A percentile compares a stretch with the other conserved stretches of the same genome.
Conservation (phyloP, 163 green algal species). For the Chlamydomonas reinhardtii region DNA sequence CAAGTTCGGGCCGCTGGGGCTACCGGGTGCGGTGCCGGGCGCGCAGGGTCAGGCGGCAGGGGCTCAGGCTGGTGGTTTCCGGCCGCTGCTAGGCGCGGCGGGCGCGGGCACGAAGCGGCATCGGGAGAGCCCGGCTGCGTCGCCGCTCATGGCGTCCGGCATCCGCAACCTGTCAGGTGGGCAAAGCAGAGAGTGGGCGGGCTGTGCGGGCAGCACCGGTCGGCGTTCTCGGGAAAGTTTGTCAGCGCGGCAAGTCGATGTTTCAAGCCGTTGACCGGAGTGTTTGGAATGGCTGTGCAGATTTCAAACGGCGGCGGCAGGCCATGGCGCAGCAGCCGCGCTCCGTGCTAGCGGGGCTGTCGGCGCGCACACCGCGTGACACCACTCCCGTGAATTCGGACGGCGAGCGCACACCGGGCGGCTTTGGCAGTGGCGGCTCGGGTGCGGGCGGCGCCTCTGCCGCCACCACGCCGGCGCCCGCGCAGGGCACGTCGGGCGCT, state of each 20-base stretch:
- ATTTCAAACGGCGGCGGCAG: constrained; percentile 54
- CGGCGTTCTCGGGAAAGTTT: no score
- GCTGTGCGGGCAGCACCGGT: neutral
- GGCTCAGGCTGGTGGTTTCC: constrained; percentile 3
- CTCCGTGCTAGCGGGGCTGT: constrained; percentile 45
- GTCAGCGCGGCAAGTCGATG: no score
- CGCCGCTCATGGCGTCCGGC: constrained; percentile 26
- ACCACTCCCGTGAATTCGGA: constrained; percentile 3
- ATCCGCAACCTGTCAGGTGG: constrained; percentile 40
- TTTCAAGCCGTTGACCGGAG: no score
- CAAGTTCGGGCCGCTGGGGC: constrained; percentile 32
- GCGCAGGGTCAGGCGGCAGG: neutral
- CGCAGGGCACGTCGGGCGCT: neutral
- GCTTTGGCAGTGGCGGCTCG: neutral
- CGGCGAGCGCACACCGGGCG: constrained; percentile 15
- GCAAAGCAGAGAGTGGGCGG: neutral
- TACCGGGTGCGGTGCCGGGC: neutral
- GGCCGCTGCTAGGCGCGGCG: neutral
- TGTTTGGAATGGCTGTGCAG: no score
- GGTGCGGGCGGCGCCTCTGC: no score
- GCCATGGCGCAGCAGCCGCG: constrained; percentile 36
- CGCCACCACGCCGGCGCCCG: constrained; percentile 7
- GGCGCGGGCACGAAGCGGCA: constrained; percentile 20
- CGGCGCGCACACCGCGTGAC: constrained; percentile 1
- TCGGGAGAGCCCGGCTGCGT: constrained; percentile 23